phyloP scores from a whole-genome alignment of 179 eudicot species.

The Vitellaria paradoxa region DNA sequence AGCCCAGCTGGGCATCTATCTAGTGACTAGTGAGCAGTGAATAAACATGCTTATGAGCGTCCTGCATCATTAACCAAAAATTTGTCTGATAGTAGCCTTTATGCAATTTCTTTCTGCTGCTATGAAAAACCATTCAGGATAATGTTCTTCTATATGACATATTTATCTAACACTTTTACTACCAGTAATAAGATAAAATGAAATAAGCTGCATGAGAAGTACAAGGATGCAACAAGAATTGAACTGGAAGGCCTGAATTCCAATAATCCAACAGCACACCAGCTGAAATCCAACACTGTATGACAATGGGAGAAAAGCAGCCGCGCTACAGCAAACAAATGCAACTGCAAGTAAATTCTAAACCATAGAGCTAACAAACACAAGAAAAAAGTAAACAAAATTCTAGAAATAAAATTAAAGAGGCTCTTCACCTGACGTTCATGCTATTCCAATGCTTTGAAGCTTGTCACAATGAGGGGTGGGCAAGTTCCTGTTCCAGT shows the following conservation, averaged over 20 bases:
- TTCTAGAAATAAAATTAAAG: not conserved
- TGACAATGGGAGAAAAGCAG: not conserved
- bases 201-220: not conserved
- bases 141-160: no score
- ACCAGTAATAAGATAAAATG: not conserved
- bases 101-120: not conserved
- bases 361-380: not conserved
- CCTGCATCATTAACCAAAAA: not conserved
- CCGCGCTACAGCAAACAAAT: not conserved
- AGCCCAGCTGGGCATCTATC: not conserved
- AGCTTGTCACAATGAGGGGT: slow-evolving; percentile 96
- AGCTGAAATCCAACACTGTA: not conserved
- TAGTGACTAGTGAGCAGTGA: not conserved
- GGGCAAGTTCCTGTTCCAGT: slow-evolving; percentile 88
- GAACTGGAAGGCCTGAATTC: not conserved
- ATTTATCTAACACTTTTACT: not conserved
- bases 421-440: slow-evolving; percentile 40
- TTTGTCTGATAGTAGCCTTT: not conserved
- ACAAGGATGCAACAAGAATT: not conserved
- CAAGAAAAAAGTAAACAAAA: not conserved
- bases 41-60: no score
- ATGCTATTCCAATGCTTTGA: slow-evolving; percentile 56
- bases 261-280: not conserved
- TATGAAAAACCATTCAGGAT: not conserved
- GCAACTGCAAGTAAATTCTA: not conserved